Base-by-base conservation (phyloP, 495 filamentous ascomycete species). In the Staphylotrichum tortipilum region DNA sequence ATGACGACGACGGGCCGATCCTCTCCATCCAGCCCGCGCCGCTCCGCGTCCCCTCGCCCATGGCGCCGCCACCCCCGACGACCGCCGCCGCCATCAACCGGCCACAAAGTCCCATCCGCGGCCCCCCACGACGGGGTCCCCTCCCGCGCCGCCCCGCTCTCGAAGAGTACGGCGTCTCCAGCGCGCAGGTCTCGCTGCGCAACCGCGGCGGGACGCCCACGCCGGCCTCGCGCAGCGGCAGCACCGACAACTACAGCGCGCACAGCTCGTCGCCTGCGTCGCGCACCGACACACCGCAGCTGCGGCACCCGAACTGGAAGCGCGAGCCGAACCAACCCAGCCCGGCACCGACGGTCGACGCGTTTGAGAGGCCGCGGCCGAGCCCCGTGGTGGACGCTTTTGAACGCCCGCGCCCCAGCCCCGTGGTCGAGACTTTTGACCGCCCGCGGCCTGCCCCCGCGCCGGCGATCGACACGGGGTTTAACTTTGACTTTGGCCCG, bases 401-500 rank as follows among this genome's bases (percentile, higher is more conserved):
- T 17, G 49, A 45, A 7, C 48, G 30, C 2, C 0, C 48, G 1
- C 38, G 29, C 4, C 48, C 39, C 6, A 44, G 31, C 23, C 48
- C 43, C 18, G 17, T 49, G 4, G 39, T 54, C 24, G 58, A 38
- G 30, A 9, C 17, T 30, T 29, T 26, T 41, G 12, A 33, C 37
- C 29, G 24, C 39, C 46, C 35, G 28, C 35, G 17, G 19, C 29
- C 30, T 36, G 14, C 14, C 26, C 19, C 7, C 23, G 15, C 34
- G 19, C 18, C 19, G 26, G 26, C 17, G 14, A 37, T 10, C 22
- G 7, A 15, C n/a, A 11, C 50, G 3, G 57, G 61, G 35, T 66
- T 66, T 57, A 60, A 66, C 11, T 66, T 66, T 29, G 59, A 60
- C 47, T 64, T 66, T 42, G 34, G 8, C 34, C 34, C 44, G 18